phyloP scores from a whole-genome alignment of 2,329 filamentous ascomycete genomes.

The Talaromyces sp. region DNA sequence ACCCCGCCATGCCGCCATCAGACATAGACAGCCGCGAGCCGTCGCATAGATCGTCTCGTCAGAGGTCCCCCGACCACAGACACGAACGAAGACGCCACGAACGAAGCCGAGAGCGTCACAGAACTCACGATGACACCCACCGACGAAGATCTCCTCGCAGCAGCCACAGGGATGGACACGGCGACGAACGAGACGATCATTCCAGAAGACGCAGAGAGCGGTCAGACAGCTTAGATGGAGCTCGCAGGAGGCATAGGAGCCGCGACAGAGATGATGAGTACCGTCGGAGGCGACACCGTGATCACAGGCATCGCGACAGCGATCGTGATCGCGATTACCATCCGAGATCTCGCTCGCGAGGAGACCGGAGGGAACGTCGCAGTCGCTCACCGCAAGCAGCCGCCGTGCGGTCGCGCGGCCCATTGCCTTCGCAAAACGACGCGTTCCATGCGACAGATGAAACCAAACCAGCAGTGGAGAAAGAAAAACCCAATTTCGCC shows the following conservation, averaged over 20 bases:
- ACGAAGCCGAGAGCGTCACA: conserved; percentile 14
- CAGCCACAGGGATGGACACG: conserved; percentile 19
- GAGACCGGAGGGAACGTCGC: conserved; percentile 14
- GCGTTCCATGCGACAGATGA: conserved; percentile 35
- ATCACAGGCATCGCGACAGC: neutral
- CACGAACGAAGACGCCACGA: conserved; percentile 16
- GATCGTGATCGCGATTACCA: neutral
- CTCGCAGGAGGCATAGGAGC: conserved; percentile 20
- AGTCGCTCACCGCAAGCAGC: conserved; percentile 20
- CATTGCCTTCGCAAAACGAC: conserved; percentile 43
- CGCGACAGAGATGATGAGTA: conserved; percentile 4
- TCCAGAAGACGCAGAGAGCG: conserved; percentile 21
- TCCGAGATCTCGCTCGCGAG: conserved; percentile 14
- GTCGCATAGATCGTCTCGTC: conserved; percentile 10
- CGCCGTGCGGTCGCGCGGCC: conserved; percentile 29
- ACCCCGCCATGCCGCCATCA: conserved; percentile 8
- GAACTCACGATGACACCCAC: neutral
- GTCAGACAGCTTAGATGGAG: conserved; percentile 19
- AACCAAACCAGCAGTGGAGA: conserved; percentile 25
- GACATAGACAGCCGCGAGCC: conserved; percentile 14
- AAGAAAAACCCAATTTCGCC: conserved; percentile 84
- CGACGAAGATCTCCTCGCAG: conserved; percentile 7
- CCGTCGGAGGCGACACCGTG: conserved; percentile 7
- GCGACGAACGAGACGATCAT: conserved; percentile 17
- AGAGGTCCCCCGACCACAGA: conserved; percentile 13